Base-by-base conservation (phyloP, 805 yeast genomes). In the Osmozyma mogii region DNA sequence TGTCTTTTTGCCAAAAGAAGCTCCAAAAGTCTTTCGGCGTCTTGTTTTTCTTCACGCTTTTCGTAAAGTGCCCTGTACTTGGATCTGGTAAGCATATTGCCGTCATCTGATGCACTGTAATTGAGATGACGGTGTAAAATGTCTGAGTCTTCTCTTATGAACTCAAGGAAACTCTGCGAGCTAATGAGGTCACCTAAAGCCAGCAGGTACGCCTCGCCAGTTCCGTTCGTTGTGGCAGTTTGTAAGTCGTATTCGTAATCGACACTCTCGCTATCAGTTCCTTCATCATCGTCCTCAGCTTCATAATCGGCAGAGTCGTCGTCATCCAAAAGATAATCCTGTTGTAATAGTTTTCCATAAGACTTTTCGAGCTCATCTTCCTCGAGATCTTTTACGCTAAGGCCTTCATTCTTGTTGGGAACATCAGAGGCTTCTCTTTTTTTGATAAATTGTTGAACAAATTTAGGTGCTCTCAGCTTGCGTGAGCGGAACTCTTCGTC, bases 81-180 rank as follows among this genome's bases (percentile, higher is more conserved):
- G 4, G 68, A 53, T 27, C 69, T 43, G 5, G 69, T 63, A 44
- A 63, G 29, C 11, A 43, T 40, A n/a, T n/a, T n/a, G 4, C 54
- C 50, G 2, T 38, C 38, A 4, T 25, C 24, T 3, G 31, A 21
- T 9, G 32, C 21, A 5, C 44, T 39, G 27, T 49, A 30, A 3
- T 37, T 33, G 36, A 60, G 35, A 35, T 58, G 68, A 6, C 43
- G 44, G 22, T 45, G 47, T 30, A 60, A 38, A 9, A 58, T 45
- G 2, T 42, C 44, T n/a, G 20, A 34, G 11, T 35, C 34, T 15
- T 37, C 43, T 4, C n/a, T n/a, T n/a, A 40, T 19, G 14, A 41
- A 35, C 26, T 37, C 39, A 14, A 40, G 17, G 16, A 38, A 28
- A 15, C 15, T 31, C 9, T 41, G 43, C 7, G 43, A 17, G 12